A percentile compares a stretch with the other conserved stretches of the same genome.
These are phyloP conservation scores for Kodamaea kaohsiungensis DNA, from an alignment of 805 yeast species.

Conservation along the genomic window DNA sequence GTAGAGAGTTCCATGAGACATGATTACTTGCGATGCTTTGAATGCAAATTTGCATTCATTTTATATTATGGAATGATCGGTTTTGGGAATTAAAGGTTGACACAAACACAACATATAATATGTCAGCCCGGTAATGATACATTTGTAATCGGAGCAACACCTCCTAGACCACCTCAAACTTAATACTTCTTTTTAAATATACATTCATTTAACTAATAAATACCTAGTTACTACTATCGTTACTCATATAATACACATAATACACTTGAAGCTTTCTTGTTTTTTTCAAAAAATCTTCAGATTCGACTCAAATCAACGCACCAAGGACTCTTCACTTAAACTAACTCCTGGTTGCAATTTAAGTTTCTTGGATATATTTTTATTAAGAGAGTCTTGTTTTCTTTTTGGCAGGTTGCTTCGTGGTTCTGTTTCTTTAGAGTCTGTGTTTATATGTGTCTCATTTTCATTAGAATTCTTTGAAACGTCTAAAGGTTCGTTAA, in stretches of 20 bases:
- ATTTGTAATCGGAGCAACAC: not conserved
- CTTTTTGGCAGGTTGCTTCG: constrained; percentile 2
- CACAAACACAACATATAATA: not conserved
- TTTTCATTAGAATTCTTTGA: not conserved
- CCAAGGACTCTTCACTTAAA: constrained; percentile 4
- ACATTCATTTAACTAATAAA: not conserved
- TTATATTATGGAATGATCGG: not conserved
- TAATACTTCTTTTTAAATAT: too few species aligned
- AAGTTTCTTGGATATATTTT: constrained; percentile 6
- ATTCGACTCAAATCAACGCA: not conserved
- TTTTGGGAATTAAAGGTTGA: not conserved
- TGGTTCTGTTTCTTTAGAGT: not conserved
- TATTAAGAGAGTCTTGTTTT: not conserved
- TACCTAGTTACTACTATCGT: not conserved
- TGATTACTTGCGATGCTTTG: not conserved
- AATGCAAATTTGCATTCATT: not conserved
- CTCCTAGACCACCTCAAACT: too few species aligned
- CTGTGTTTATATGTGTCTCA: not conserved
- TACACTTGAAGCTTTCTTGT: not conserved
- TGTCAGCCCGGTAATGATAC: not conserved
- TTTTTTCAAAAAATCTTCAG: not conserved
- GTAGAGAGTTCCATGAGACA: not conserved
- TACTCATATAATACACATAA: not conserved
- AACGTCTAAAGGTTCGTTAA: not conserved
- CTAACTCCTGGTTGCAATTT: constrained; percentile 5